Evolutionary conservation across 257 asterid species (phyloP).

Genomic region (Solanum sparsipilum): DNA sequence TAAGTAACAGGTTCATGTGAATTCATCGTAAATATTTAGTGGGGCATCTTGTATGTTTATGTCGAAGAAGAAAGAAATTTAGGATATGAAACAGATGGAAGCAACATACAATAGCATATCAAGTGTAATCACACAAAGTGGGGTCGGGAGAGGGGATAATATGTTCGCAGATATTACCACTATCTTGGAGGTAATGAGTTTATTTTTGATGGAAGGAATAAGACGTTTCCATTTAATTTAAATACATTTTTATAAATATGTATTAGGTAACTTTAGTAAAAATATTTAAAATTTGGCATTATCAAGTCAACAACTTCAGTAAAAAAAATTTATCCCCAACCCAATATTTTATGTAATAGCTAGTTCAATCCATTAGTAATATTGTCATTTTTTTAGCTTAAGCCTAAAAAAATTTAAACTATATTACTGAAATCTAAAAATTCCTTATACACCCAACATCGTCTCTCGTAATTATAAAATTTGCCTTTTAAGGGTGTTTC

Average conservation of each 20-base stretch:
- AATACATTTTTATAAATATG: too few relatives aligned
- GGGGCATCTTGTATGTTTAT: rapidly evolving
- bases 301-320: neutral
- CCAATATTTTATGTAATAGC: neutral
- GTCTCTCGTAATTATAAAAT: neutral
- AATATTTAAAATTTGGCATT: too few relatives aligned
- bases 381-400: neutral
- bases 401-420: rapidly evolving
- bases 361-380: neutral
- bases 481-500: neutral
- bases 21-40: rapidly evolving
- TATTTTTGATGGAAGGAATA: neutral
- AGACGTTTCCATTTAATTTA: neutral
- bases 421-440: rapidly evolving
- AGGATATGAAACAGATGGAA: neutral
- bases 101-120: neutral
- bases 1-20: too few relatives aligned
- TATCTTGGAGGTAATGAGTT: neutral
- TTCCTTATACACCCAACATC: neutral
- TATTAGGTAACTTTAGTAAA: neutral
- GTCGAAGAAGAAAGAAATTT: neutral
- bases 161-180: neutral
- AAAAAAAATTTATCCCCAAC: too few relatives aligned
- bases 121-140: neutral
- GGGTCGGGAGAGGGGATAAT: rapidly evolving